Evolutionary conservation across 2,329 filamentous ascomycete species (phyloP), one percentile per base, ranked within the genome.

Genomic region (Trichoderma oligosporum): DNA sequence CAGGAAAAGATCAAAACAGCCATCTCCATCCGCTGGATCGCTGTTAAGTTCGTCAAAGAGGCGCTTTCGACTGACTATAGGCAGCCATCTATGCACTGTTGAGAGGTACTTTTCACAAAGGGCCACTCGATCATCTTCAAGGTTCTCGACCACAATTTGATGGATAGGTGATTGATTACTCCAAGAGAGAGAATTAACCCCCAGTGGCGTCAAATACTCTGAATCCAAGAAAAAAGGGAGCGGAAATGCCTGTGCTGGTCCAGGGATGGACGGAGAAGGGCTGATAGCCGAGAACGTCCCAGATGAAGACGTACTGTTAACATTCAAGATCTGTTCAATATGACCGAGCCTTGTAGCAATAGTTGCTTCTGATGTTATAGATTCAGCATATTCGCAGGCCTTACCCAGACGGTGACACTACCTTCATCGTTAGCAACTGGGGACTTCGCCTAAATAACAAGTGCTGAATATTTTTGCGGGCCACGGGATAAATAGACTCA

Each of bases 161-260:
- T 36, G 18, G 11, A 54, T 25, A 7, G 42, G 20, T 16, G 41
- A 14, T 3, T 54, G 31, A 4, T 33, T 18, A n/a, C 51, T 45
- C 51, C 29, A 27, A n/a, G 51, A 54, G n/a, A 54, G 41, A 29
- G 51, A 35, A 18, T 45, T 54, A 18, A 16, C 29, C 1, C 39
- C 29, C 29, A 44, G 38, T 1, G 51, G 31, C n/a, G 39, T 35
- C 6, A 54, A 22, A 20, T 27, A 44, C n/a, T 54, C 51, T 4
- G 51, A 45, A 25, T 54, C 51, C n/a, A 54, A n/a, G 29, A 54
- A 54, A 7, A 54, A 54, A 29, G 51, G 39, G n/a, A 54, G 16
- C 22, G 51, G 51, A 36, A 54, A 54, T 8, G 41, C 29, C 41
- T 54, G 29, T 7, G 39, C 12, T 7, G 38, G 51, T 6, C n/a